Percentiles rank a stretch among this genome's conserved stretches.
These are phyloP conservation scores for Pseudocercospora ulei DNA, from an alignment of 2,329 filamentous ascomycete genomes.

Conservation along the genomic window DNA sequence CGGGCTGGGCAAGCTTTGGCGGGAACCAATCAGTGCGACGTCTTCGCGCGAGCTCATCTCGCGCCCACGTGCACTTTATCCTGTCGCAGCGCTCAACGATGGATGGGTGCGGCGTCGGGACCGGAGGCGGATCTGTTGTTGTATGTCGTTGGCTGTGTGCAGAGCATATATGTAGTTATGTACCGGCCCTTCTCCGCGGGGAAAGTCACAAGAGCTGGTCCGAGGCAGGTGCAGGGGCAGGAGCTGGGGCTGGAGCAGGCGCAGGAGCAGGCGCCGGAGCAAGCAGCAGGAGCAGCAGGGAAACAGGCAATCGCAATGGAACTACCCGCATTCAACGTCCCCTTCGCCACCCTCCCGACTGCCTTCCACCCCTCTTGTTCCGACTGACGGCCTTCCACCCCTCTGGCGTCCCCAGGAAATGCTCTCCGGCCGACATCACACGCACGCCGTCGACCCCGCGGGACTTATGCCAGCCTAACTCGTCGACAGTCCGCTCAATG, in stretches of 20 bases:
- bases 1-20: neutral
- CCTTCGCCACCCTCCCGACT: too few relatives aligned
- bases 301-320: conserved; percentile 8
- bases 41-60: neutral
- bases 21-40: neutral
- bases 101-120: conserved; percentile 1
- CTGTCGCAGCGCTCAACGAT: too few relatives aligned
- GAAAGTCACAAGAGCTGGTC: too few relatives aligned
- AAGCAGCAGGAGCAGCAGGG: too few relatives aligned
- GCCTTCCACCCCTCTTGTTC: neutral
- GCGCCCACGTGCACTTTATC: too few relatives aligned
- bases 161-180: neutral
- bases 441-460: conserved; percentile 4
- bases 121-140: too few relatives aligned
- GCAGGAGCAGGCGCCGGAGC: too few relatives aligned
- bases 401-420: neutral
- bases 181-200: too few relatives aligned
- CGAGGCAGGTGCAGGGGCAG: too few relatives aligned
- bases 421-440: conserved; percentile 8
- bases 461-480: conserved; percentile 8
- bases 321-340: neutral
- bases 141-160: too few relatives aligned
- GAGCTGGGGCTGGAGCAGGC: too few relatives aligned
- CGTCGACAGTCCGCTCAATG: conserved; percentile 12
- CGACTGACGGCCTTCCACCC: neutral